Percentiles rank a stretch among this genome's conserved stretches.
These are phyloP conservation scores for Aspergillus floridensis DNA, from an alignment of 2,329 filamentous ascomycete species.

Conservation along the genomic window DNA sequence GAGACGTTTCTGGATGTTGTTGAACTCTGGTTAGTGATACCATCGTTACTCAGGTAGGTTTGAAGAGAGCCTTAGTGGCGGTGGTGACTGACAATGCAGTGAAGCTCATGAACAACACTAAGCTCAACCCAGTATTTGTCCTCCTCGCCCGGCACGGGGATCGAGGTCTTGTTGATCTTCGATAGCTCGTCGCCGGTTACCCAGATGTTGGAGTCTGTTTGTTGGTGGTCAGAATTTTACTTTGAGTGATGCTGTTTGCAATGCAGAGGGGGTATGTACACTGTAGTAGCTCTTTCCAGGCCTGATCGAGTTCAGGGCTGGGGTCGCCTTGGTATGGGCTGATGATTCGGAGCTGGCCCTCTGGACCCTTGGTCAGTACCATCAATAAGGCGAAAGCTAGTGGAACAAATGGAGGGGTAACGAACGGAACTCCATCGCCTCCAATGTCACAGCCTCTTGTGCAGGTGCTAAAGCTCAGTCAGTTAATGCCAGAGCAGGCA, in stretches of 20 bases:
- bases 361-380: too few species aligned
- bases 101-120: not conserved
- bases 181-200: not conserved
- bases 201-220: not conserved
- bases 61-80: not conserved
- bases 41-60: not conserved
- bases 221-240: too few species aligned
- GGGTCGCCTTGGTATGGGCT: too few species aligned
- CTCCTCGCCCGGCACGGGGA: not conserved
- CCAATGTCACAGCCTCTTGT: too few species aligned
- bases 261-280: not conserved
- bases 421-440: too few species aligned
- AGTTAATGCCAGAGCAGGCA: too few species aligned
- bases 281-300: slow-evolving; percentile 9
- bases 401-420: too few species aligned
- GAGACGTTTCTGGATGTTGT: not conserved
- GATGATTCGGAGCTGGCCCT: too few species aligned
- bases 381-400: too few species aligned
- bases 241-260: too few species aligned
- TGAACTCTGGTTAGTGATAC: not conserved
- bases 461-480: too few species aligned
- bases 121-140: not conserved
- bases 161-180: not conserved
- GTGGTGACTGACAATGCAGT: not conserved
- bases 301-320: too few species aligned